Evolutionary conservation across 208 protist genomes (phyloP), one percentile per base, ranked within the genome.

Genomic region (Wallacemonas collosoma): DNA sequence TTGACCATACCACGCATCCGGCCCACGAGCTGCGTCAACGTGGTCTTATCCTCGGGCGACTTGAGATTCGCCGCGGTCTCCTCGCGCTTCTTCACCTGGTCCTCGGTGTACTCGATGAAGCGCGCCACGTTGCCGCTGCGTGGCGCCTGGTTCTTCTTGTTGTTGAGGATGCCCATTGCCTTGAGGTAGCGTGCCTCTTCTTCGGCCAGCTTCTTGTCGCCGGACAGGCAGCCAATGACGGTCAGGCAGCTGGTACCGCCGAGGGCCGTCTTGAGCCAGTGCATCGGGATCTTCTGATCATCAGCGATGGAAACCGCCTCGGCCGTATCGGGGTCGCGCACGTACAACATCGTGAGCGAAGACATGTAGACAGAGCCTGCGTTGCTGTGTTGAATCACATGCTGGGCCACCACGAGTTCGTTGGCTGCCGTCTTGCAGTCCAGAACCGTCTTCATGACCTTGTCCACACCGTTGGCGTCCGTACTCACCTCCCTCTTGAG

Each of bases 111-210:
- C 62, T 84, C 77, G 48, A 92, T 74, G 73, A 92, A 92, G 58
- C 87, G 83, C 9, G 53, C 9, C 55, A 87, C 74, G 60, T 88
- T 89, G 44, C 87, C 87, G 71, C 87, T 92, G 63, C 87, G 83
- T 4, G 82, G 79, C 2, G 79, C 47, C 48, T 66, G 50, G 71
- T 85, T 90, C 62, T 72, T 70, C 58, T 79, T 83, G 26, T 71
- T 65, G 57, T 71, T 65, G 40, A 93, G 51, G 39, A 75, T 65
- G 12, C 71, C 72, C 7, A 63, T 39, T 3, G 79, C 72, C 17
- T 72, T 72, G 56, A 90, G 48, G 17, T 75, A 73, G 3, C 76
- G 65, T 8, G 60, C 55, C 73, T 93, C 84, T 51, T 39, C 73
- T 15, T 72, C 73, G 1, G 72, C 69, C 44, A 57, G 56, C n/a